Conservation (phyloP, 495 filamentous ascomycete species). For the Wilcoxina mikolae region DNA sequence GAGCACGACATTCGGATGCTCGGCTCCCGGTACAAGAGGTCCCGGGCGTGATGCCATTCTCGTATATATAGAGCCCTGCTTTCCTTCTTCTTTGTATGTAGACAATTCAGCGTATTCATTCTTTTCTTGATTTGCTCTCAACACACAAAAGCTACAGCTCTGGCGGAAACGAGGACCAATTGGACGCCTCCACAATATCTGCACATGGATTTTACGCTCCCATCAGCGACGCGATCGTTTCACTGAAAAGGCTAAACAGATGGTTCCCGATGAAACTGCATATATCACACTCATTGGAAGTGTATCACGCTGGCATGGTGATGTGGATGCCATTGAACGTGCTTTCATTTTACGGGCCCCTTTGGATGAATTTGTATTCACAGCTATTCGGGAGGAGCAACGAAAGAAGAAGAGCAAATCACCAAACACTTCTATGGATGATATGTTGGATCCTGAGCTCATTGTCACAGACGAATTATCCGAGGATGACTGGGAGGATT, state of each 20-base stretch:
- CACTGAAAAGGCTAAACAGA: background rate
- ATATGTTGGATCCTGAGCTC: background rate
- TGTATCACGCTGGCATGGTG: background rate
- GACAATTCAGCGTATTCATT: no score
- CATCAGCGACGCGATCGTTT: background rate
- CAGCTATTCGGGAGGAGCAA: background rate
- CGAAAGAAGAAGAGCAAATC: no score
- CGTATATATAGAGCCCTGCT: no score
- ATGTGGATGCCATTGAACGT: background rate
- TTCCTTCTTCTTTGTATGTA: no score
- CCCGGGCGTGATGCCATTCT: no score
- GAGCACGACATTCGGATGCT: no score
- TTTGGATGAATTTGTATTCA: background rate
- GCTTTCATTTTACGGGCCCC: background rate
- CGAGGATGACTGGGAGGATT: background rate
- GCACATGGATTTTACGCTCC: no score
- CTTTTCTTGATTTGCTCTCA: no score
- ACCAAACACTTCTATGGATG: no score
- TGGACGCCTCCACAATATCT: conserved; percentile 13
- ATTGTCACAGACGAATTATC: background rate
- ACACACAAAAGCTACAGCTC: no score
- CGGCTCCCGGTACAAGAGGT: no score
- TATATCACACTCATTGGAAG: background rate
- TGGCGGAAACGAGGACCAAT: no score
- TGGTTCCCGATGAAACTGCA: conserved; percentile 1